Conservation (phyloP, 495 filamentous ascomycete genomes). For the Podospora sp. region DNA sequence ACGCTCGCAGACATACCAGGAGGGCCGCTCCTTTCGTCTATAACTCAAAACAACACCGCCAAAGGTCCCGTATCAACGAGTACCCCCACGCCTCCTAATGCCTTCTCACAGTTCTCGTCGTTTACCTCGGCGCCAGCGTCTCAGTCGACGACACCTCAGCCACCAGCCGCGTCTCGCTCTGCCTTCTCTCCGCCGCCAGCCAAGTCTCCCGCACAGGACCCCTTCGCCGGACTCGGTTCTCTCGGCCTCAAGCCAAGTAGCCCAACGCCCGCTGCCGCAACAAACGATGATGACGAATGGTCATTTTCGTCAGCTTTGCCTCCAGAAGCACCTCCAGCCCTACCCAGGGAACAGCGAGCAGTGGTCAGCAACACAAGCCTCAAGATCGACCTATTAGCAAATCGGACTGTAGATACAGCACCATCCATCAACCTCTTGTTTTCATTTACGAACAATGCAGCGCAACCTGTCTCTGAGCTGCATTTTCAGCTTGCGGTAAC, state of each 20-base stretch:
- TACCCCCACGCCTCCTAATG: constrained; percentile 39
- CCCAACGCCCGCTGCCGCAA: constrained; percentile 41
- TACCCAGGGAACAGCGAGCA: constrained; percentile 49
- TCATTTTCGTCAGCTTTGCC: constrained; percentile 87
- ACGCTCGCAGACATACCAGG: constrained; percentile 56
- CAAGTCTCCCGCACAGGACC: constrained; percentile 53
- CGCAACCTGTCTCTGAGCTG: constrained; percentile 71
- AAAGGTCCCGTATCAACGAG: constrained; percentile 44
- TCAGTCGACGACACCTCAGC: constrained; percentile 54
- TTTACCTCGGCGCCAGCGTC: constrained; percentile 49
- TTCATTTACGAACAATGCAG: constrained; percentile 77
- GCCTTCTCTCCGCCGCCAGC: constrained; percentile 45
- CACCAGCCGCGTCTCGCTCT: constrained; percentile 34
- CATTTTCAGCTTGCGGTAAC: constrained; percentile 93
- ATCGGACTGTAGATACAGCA: constrained; percentile 46
- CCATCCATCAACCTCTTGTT: constrained; percentile 65
- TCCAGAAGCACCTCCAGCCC: constrained; percentile 48
- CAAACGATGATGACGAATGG: constrained; percentile 85
- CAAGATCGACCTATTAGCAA: constrained; percentile 55
- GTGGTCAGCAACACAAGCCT: constrained; percentile 53
- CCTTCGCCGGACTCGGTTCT: constrained; percentile 70
- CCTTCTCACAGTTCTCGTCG: constrained; percentile 66
- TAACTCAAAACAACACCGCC: constrained; percentile 60
- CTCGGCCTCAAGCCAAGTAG: constrained; percentile 39
- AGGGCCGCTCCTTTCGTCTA: constrained; percentile 65